Percentiles rank a stretch among this genome's conserved stretches.
Evolutionary conservation across 2,329 filamentous ascomycete species (phyloP).

Genomic region (Colletotrichum eremochloae): DNA sequence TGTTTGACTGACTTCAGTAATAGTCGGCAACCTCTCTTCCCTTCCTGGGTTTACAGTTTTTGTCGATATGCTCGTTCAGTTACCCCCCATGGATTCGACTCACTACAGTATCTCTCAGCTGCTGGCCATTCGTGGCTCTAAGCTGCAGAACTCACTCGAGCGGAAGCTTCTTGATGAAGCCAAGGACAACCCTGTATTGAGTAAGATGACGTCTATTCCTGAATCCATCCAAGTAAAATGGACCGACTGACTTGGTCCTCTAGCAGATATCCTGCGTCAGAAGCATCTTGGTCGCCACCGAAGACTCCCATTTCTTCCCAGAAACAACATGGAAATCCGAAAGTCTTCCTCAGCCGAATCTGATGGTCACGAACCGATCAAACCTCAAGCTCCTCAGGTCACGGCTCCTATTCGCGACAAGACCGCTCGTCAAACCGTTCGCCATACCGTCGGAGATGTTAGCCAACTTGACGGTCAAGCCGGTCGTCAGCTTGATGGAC

Average conservation of each 20-base stretch:
- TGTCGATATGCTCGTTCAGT: conserved; percentile 1
- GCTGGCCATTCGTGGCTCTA: conserved; percentile 30
- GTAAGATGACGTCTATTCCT: not conserved
- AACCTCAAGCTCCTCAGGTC: not conserved
- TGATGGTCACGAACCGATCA: not conserved
- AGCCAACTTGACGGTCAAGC: conserved; percentile 29
- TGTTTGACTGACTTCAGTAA: not conserved
- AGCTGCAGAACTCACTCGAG: conserved; percentile 24
- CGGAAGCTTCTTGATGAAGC: conserved; percentile 27
- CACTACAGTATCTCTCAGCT: conserved; percentile 35
- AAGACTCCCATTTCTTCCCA: conserved; percentile 27
- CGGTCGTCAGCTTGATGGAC: conserved; percentile 54
- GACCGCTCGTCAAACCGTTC: not conserved
- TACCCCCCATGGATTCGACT: conserved; percentile 24
- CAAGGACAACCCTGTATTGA: conserved; percentile 17
- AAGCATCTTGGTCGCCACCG: conserved; percentile 16
- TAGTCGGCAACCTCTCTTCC: not conserved
- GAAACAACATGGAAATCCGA: conserved; percentile 25
- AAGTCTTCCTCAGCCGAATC: conserved; percentile 36
- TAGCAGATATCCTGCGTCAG: conserved; percentile 36
- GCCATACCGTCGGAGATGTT: conserved; percentile 6
- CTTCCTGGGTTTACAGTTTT: not conserved
- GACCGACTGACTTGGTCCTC: conserved; percentile 5
- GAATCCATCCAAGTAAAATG: not conserved
- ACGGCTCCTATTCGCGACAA: conserved; percentile 3